Percentiles rank a stretch among this genome's conserved stretches.
phyloP scores from a whole-genome alignment of 2,329 filamentous ascomycete genomes.

The Apiospora pterosperma region DNA sequence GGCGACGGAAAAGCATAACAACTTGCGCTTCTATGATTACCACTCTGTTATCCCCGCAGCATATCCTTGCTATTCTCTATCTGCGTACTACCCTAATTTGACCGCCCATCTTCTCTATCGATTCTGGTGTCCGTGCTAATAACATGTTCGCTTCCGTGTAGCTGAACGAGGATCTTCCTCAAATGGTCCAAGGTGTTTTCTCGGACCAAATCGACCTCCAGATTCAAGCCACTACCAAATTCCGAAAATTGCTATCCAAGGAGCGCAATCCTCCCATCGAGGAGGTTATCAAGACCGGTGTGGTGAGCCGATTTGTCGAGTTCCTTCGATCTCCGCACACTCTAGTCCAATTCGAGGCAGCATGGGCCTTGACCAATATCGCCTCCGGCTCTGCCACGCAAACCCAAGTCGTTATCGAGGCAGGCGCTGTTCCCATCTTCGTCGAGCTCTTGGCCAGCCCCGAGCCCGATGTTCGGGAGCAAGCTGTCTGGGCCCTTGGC shows the following conservation, averaged over 20 bases:
- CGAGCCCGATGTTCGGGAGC: conserved; percentile 95
- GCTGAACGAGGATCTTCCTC: conserved; percentile 96
- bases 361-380: conserved; percentile 99
- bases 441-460: conserved; percentile 93
- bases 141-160: conserved; percentile 34
- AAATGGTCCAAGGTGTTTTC: conserved; percentile 98
- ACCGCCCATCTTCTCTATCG: neutral
- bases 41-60: neutral
- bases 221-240: conserved; percentile 96
- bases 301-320: conserved; percentile 95
- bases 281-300: conserved; percentile 98
- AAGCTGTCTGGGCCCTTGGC: conserved; percentile 96
- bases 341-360: conserved; percentile 97
- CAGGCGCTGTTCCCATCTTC: conserved; percentile 96
- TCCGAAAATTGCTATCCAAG: conserved; percentile 96
- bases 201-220: conserved; percentile 98
- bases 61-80: neutral
- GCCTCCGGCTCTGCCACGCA: conserved; percentile 95
- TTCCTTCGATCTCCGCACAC: conserved; percentile 98
- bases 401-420: conserved; percentile 98
- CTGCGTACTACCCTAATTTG: neutral
- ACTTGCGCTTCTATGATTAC: neutral
- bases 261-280: conserved; percentile 99
- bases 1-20: neutral
- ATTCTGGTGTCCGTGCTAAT: neutral